Percentiles rank a stretch among this genome's conserved stretches.
Evolutionary conservation across 768 basidiomycete species (phyloP).

Genomic region (Mycena sanguinolenta): DNA sequence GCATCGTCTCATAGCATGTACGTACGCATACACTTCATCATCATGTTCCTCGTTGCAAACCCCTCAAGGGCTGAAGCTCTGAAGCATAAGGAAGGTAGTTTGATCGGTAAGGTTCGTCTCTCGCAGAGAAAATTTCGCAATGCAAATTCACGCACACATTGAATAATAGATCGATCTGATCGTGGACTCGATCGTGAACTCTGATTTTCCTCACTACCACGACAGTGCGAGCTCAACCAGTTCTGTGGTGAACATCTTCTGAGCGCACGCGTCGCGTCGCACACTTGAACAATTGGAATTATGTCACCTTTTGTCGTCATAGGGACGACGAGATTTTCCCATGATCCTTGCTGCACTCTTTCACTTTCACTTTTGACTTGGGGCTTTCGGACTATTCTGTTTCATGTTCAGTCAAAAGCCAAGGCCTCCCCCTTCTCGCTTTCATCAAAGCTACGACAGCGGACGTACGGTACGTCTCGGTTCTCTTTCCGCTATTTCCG

Average conservation of each 20-base stretch:
- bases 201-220: too few species aligned
- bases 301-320: conserved; percentile 31
- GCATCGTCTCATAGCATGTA: conserved; percentile 18
- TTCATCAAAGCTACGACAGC: conserved; percentile 33
- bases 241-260: too few species aligned
- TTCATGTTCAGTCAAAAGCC: conserved; percentile 22
- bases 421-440: conserved; percentile 24
- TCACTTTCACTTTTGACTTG: not conserved
- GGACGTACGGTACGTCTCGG: conserved; percentile 21
- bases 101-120: not conserved
- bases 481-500: not conserved
- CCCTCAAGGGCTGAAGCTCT: too few species aligned
- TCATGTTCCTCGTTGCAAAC: not conserved
- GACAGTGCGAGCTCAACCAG: too few species aligned
- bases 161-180: too few species aligned
- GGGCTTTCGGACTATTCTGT: not conserved
- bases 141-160: too few species aligned
- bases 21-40: conserved; percentile 12
- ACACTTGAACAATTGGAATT: not conserved
- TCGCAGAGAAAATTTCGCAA: too few species aligned
- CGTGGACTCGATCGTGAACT: too few species aligned
- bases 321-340: conserved; percentile 10
- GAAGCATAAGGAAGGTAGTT: too few species aligned
- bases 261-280: not conserved
- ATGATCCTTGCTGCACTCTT: not conserved